Base-by-base conservation (phyloP, 768 basidiomycete genomes). In the Lactarius trivialis region DNA sequence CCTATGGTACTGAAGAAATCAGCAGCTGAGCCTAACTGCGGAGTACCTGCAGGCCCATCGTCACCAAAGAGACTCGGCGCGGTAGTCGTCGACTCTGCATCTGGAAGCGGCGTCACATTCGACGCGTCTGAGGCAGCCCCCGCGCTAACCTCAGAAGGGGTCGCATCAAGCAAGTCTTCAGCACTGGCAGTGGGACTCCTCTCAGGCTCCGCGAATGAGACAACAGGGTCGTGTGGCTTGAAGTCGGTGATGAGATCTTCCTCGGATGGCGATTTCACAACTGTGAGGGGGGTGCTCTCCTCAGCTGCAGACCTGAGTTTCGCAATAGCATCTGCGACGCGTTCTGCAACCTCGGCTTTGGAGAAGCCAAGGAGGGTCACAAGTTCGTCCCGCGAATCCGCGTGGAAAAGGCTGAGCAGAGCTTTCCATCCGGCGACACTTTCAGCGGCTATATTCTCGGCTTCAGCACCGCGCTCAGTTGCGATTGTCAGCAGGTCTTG, bases 281-380 rank as follows among this genome's bases (percentile, higher is more conserved):
- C 39, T 0, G 67, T 49, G 59, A 63, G 65, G 52, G 57, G 51
- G 4, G 70, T 65, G 64, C 71, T 68, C 52, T 73, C 69, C 11
- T 74, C 73, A 14, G 76, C 74, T 1, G 77, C 67, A 15, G 77
- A 76, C 68, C 86, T 87, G 66, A 93, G 76, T 56, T 83, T 88
- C 51, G 88, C 83, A 50, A 95, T 82, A 12, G 93, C 93, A 65
- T 91, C 87, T 11, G 85, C 84, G 19, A 98, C 91, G 64, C 86
- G 87, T 4, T 78, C 75, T 2, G 84, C 85, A 19, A 97, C 83
- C 65, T 95, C 92, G 11, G 81, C 82, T 73, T 96, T 95, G 3
- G 93, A 95, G 73, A 95, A 98, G 0, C 95, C 96, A 15, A 99
- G 81, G 1, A 98, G 75, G 2, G 87, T 88, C 54, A 98, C 87